Evolutionary conservation across 192 early-diverging fungal genomes (phyloP).

Genomic region (Gigaspora rosea): DNA sequence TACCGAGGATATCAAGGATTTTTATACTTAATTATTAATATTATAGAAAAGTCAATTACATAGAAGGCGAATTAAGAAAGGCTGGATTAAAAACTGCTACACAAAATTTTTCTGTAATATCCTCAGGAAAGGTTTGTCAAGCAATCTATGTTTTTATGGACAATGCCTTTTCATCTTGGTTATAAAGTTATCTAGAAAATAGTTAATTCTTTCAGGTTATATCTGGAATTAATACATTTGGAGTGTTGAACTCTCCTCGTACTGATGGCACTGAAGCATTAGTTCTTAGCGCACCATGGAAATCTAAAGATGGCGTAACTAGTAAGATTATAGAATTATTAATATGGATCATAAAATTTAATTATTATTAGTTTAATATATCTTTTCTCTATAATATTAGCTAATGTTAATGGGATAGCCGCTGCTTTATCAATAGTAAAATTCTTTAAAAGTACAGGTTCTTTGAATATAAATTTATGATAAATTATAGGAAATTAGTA

Average conservation of each 20-base stretch:
- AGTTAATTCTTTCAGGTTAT: constrained; percentile 1
- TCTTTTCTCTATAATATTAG: constrained; percentile 27
- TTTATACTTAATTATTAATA: not conserved
- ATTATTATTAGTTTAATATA: not conserved
- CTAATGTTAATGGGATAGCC: constrained; percentile 51
- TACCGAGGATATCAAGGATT: not conserved
- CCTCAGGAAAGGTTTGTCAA: constrained; percentile 35
- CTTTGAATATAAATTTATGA: not conserved
- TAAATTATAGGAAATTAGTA: constrained; percentile 33
- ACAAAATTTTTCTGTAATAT: constrained; percentile 50
- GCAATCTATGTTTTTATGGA: not conserved
- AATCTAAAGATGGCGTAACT: constrained; percentile 47
- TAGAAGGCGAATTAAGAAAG: constrained; percentile 49
- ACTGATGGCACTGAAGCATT: constrained; percentile 89
- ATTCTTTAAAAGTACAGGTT: constrained; percentile 55
- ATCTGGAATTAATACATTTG: constrained; percentile 76
- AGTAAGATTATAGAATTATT: not conserved
- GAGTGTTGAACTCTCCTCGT: constrained; percentile 76
- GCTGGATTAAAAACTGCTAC: constrained; percentile 56
- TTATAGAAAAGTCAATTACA: constrained; percentile 50
- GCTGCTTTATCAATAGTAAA: constrained; percentile 52
- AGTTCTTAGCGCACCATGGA: constrained; percentile 82
- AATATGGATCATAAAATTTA: not conserved
- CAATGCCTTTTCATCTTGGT: not conserved
- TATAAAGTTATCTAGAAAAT: not conserved